Conservation (phyloP, 1,284 basidiomycete genomes). For the Bondarzewia mesenterica region DNA sequence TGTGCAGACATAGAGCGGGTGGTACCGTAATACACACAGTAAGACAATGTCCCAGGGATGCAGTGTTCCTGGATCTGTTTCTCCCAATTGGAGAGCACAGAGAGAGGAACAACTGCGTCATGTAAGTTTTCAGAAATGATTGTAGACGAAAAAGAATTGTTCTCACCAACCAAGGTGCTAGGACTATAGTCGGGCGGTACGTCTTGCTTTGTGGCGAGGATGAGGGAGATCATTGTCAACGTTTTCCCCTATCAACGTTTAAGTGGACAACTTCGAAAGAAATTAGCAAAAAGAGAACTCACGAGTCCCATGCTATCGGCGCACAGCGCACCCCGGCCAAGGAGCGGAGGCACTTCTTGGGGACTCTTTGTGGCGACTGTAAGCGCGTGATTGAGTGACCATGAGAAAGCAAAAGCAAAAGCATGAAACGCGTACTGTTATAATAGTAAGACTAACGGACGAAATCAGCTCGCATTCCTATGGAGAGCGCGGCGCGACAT, state of each 20-base stretch:
- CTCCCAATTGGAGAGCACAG: conserved; percentile 87
- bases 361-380: conserved; percentile 75
- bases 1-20: conserved; percentile 52
- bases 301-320: conserved; percentile 85
- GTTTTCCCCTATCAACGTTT: conserved; percentile 63
- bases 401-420: neutral
- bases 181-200: conserved; percentile 47
- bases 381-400: conserved; percentile 3
- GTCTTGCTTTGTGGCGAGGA: conserved; percentile 69
- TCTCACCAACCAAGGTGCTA: conserved; percentile 65
- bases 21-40: conserved; percentile 66
- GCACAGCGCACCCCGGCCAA: conserved; percentile 79
- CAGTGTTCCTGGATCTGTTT: conserved; percentile 82
- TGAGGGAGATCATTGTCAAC: conserved; percentile 70
- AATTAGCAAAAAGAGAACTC: conserved; percentile 8
- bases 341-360: conserved; percentile 50
- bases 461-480: neutral
- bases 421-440: conserved; percentile 47
- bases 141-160: neutral
- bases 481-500: neutral
- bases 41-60: conserved; percentile 41
- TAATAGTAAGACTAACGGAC: conserved; percentile 47
- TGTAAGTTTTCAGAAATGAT: neutral
- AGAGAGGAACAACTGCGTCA: conserved; percentile 71
- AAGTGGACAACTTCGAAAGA: neutral